These are phyloP conservation scores for Starmerella gropengiesseri DNA, from an alignment of 805 yeast species.

Conservation along the genomic window DNA sequence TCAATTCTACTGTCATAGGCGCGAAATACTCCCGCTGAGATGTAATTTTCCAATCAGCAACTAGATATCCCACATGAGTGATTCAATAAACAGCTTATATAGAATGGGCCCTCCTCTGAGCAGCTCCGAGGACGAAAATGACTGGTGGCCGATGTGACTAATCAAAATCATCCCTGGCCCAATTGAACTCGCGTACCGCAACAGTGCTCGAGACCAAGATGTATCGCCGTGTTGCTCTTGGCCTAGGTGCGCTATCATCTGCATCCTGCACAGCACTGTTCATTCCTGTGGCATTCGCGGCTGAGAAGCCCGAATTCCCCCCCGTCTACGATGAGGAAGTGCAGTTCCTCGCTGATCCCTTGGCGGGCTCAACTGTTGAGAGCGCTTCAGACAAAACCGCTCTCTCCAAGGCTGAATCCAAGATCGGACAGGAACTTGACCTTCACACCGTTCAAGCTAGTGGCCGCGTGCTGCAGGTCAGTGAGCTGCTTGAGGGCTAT, in stretches of 20 bases:
- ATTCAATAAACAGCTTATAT: too few relatives aligned
- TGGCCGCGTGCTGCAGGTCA: slow-evolving; percentile 48
- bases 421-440: slow-evolving; percentile 17
- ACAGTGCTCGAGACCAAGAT: neutral
- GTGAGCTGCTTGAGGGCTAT: slow-evolving; percentile 38
- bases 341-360: slow-evolving; percentile 16
- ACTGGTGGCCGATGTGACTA: slow-evolving; percentile 4
- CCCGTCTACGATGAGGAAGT: slow-evolving; percentile 28
- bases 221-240: slow-evolving; percentile 5
- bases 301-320: slow-evolving; percentile 15
- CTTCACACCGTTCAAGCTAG: slow-evolving; percentile 33
- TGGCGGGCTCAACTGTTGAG: slow-evolving; percentile 26
- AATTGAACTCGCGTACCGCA: neutral
- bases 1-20: too few relatives aligned
- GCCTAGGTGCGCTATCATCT: slow-evolving; percentile 1
- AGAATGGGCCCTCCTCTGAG: too few relatives aligned
- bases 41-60: too few relatives aligned
- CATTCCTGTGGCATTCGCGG: slow-evolving; percentile 8
- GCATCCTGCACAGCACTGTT: neutral
- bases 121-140: neutral
- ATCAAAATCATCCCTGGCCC: neutral
- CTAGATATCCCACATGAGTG: too few relatives aligned
- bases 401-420: slow-evolving; percentile 14
- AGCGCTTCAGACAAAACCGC: slow-evolving; percentile 15
- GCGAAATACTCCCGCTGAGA: too few relatives aligned